These are phyloP conservation scores for Pelagophyceae sp. DNA, from an alignment of 352 stramenopile genomes.

Conservation along the genomic window DNA sequence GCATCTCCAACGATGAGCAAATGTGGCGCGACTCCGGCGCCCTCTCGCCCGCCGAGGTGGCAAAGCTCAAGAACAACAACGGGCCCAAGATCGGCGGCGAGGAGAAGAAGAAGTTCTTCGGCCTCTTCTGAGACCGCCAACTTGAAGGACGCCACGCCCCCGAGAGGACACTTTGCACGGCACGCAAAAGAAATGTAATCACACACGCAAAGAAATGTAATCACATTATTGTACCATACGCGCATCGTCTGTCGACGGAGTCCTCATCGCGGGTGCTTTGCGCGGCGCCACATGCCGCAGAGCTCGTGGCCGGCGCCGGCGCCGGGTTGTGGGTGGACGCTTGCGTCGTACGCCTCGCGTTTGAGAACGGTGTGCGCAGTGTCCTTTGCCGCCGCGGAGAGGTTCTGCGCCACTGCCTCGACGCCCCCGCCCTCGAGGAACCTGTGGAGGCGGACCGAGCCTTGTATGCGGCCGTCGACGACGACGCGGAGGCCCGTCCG, in stretches of 20 bases:
- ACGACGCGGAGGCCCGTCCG: neutral
- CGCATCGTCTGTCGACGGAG: too few species aligned
- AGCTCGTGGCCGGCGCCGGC: too few species aligned
- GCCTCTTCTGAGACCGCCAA: slow-evolving; percentile 17
- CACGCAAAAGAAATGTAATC: too few species aligned
- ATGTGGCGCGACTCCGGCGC: slow-evolving; percentile 18
- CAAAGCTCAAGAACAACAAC: neutral
- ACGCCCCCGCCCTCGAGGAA: neutral
- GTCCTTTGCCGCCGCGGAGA: neutral
- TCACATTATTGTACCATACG: too few species aligned
- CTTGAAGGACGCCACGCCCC: too few species aligned
- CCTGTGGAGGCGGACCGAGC: neutral
- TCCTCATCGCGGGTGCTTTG: too few species aligned
- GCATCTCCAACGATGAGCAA: slow-evolving; percentile 13
- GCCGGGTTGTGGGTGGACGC: neutral
- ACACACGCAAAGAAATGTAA: too few species aligned
- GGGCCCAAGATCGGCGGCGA: neutral
- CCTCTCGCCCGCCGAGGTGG: neutral
- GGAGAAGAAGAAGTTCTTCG: slow-evolving; percentile 19
- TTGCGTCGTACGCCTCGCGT: neutral
- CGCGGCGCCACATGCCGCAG: too few species aligned
- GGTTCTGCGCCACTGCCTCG: neutral
- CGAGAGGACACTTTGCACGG: too few species aligned
- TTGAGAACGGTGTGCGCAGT: neutral
- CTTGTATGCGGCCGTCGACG: neutral